Evolutionary conservation across 2,329 filamentous ascomycete species (phyloP).

Genomic region (Ophiostoma ulmi): DNA sequence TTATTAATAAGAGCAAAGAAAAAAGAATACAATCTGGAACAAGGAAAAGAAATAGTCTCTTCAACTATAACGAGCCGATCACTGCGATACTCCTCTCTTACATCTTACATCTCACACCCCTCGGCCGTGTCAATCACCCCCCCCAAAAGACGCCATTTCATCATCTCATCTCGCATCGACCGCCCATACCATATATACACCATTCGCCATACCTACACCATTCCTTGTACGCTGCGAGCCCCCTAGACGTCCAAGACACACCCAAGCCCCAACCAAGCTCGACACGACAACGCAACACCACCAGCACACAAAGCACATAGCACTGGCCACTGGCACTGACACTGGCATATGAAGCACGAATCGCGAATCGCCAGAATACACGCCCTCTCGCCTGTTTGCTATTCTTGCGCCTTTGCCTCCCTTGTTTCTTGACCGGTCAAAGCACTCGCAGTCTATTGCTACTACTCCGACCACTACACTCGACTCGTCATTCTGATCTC

Average conservation of each 20-base stretch:
- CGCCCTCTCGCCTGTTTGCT: constrained; percentile 10
- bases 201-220: constrained; percentile 12
- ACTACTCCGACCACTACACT: not conserved
- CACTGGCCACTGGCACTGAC: not conserved
- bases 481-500: constrained; percentile 14
- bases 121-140: constrained; percentile 12
- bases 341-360: not conserved
- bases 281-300: not conserved
- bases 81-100: not conserved
- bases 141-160: constrained; percentile 23
- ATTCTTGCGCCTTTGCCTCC: constrained; percentile 17
- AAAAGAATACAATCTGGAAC: not conserved
- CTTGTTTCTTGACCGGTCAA: not conserved
- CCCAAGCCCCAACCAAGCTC: not conserved
- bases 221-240: not conserved
- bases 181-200: constrained; percentile 11
- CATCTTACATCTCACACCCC: not conserved
- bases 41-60: not conserved
- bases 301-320: not conserved
- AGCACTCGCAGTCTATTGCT: not conserved
- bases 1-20: constrained; percentile 12
- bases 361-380: constrained; percentile 8
- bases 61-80: not conserved
- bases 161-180: constrained; percentile 24
- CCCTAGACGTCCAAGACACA: constrained; percentile 3